Base-by-base conservation (phyloP, 306 rosid species). In the Vicia sativa region DNA sequence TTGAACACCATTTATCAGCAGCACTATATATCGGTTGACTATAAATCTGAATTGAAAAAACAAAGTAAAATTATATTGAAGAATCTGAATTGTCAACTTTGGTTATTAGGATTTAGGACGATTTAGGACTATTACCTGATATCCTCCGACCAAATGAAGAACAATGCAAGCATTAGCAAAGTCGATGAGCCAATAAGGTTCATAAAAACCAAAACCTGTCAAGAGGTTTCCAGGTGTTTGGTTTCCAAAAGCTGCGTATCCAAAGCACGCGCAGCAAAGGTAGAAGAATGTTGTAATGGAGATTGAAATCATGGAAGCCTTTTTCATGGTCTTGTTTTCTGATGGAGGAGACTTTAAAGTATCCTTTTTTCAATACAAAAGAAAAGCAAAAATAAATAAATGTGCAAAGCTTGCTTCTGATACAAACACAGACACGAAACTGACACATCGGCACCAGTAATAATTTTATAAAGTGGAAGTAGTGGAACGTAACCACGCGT, bases 161-260 rank as follows among this genome's bases (percentile, higher is more conserved):
- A 84, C 84, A 50, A 92, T 57, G 83, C 95, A 92, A 57, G 92
- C 95, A 82, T 92, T 89, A 8, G 98, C 96, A 6, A 92, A 75
- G 74, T 86, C 91, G 39, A 92, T 8, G 64, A 92, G 96, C 98
- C 96, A 92, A 34, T 72, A 86, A 39, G 92, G 98, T 50, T 89
- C 91, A 1, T 82, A 92, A 65, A 87, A 92, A 3, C 96, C 95
- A 45, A 90, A 84, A 34, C 92, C 98, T 11, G 92, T 82, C 74
- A 92, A 80, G 70, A 89, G 90, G 74, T 92, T 92, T 37, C 98
- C 98, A 0, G 98, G 98, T 0, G 96, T 87, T 25, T 71, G 74
- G 60, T 73, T 65, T 52, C 98, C 98, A 48, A 92, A 92, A 73
- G 98, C 95, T 9, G 96, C 95, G 64, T 86, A 92, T 65, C 98